A percentile compares a stretch with the other conserved stretches of the same genome.
Evolutionary conservation across 306 rosid genomes (phyloP).

Genomic region (Cucurbita ficifolia): DNA sequence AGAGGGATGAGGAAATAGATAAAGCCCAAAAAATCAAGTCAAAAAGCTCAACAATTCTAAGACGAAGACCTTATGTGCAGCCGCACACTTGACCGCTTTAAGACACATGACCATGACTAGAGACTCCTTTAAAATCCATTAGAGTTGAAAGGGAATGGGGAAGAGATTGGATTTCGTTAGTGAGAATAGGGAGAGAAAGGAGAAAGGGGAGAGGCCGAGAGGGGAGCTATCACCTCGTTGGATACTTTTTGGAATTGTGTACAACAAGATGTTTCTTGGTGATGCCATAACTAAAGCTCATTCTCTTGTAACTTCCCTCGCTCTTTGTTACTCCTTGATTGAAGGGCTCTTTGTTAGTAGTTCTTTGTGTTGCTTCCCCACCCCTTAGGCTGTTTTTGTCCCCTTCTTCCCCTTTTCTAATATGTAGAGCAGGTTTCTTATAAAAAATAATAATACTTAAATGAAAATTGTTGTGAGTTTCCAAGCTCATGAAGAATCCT

Average conservation of each 20-base stretch:
- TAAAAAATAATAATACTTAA: too few relatives aligned
- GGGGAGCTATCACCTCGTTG: background rate
- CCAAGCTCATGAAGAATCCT: constrained; percentile 8
- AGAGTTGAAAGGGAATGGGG: too few relatives aligned
- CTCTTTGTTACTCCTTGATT: background rate
- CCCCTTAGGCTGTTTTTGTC: background rate
- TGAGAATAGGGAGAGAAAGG: too few relatives aligned
- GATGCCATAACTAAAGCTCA: background rate
- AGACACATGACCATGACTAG: too few relatives aligned
- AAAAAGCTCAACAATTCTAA: too few relatives aligned
- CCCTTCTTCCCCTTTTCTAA: background rate
- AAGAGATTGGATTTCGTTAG: too few relatives aligned
- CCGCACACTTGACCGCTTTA: too few relatives aligned
- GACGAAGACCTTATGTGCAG: too few relatives aligned
- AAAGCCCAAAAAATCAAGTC: too few relatives aligned
- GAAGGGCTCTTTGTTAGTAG: background rate
- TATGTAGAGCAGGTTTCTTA: background rate
- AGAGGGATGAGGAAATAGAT: too few relatives aligned
- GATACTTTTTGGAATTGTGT: background rate
- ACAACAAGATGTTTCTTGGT: background rate
- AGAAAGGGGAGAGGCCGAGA: too few relatives aligned
- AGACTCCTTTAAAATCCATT: too few relatives aligned
- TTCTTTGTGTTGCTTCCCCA: background rate
- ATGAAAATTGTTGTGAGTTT: background rate
- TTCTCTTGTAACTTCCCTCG: background rate